A percentile compares a stretch with the other conserved stretches of the same genome.
phyloP scores from a whole-genome alignment of 768 basidiomycete species.

The Sporobolomyces phaffii region DNA sequence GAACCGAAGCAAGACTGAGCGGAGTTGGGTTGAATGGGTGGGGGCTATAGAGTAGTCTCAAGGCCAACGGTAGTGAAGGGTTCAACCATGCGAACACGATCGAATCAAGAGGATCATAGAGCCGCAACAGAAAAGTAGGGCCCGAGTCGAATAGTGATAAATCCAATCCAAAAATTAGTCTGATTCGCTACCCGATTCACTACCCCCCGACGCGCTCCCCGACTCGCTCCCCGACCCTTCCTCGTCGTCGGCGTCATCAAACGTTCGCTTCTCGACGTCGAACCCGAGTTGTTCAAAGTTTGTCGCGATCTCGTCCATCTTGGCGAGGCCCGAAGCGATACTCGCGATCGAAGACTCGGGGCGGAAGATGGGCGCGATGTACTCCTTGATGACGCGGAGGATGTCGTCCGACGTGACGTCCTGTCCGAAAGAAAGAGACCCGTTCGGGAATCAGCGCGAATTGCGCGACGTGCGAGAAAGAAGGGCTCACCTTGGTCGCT shows the following conservation, averaged over 20 bases:
- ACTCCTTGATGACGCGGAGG: conserved; percentile 59
- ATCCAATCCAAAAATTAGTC: too few species aligned
- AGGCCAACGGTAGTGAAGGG: too few species aligned
- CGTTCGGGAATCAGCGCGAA: neutral
- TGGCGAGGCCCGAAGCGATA: conserved; percentile 74
- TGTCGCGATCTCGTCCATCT: conserved; percentile 63
- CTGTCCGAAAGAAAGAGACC: conserved; percentile 44
- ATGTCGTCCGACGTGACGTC: conserved; percentile 74
- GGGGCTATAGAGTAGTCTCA: too few species aligned
- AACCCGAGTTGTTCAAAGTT: conserved; percentile 67
- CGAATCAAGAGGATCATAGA: too few species aligned
- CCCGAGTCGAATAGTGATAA: neutral
- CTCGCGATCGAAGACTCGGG: conserved; percentile 68
- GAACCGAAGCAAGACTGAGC: too few species aligned
- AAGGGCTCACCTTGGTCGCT: conserved; percentile 54
- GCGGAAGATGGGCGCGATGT: conserved; percentile 80
- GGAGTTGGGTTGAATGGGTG: too few species aligned
- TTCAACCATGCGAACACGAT: too few species aligned
- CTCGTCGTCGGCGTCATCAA: conserved; percentile 51
- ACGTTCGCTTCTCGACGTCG: conserved; percentile 63
- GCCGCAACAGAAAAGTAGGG: too few species aligned
- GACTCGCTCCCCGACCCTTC: conserved; percentile 27
- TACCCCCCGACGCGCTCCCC: too few species aligned
- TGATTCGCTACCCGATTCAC: conserved; percentile 25
- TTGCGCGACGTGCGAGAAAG: neutral